A percentile compares a stretch with the other conserved stretches of the same genome.
Conservation (phyloP, 208 protist species). For the Giardia muris region DNA sequence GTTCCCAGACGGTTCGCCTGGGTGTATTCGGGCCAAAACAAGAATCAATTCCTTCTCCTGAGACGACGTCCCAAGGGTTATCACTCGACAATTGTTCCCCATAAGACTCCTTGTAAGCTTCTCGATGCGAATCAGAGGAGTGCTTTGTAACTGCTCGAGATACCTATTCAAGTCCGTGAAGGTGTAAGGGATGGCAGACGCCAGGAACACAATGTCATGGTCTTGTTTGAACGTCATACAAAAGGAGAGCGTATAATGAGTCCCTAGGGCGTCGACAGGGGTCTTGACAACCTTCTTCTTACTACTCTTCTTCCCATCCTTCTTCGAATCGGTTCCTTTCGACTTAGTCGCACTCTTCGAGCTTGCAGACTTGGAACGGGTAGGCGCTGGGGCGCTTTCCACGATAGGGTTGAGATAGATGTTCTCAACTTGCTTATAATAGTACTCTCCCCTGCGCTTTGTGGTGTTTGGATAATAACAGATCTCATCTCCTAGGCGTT, state of each 20-base stretch:
- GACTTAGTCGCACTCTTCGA: background rate
- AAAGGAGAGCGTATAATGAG: background rate
- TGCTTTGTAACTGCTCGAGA: background rate
- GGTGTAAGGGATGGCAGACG: background rate
- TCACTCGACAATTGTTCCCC: background rate
- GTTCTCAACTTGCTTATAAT: background rate
- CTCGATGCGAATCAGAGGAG: background rate
- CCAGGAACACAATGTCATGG: background rate
- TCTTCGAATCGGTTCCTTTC: background rate
- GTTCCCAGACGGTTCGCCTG: background rate
- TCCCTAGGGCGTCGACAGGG: background rate
- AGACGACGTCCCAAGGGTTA: background rate
- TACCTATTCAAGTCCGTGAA: background rate
- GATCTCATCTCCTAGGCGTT: background rate
- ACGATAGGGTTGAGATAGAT: background rate
- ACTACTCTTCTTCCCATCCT: background rate
- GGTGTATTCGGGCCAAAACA: background rate
- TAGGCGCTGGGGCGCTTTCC: background rate
- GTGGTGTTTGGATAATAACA: background rate
- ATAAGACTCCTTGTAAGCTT: background rate
- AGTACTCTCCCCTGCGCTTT: background rate
- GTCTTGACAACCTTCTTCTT: background rate
- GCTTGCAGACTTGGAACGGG: background rate
- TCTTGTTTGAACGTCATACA: background rate
- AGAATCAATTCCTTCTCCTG: background rate